Evolutionary conservation across 768 basidiomycete species (phyloP).

Genomic region (Suillus cothurnatus): DNA sequence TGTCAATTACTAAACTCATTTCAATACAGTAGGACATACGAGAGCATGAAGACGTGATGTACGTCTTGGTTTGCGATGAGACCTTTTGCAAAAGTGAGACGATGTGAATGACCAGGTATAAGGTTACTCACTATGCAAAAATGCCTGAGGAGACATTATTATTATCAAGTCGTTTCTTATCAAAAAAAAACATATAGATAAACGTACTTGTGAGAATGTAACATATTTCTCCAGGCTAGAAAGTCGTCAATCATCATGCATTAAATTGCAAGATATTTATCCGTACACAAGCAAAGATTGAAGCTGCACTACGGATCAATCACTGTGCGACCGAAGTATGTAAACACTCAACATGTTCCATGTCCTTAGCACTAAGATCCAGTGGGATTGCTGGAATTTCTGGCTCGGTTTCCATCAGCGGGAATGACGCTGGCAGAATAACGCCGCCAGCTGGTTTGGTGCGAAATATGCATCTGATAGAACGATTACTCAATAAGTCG

Average conservation of each 20-base stretch:
- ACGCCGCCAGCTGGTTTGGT: constrained; percentile 40
- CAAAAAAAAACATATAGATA: neutral
- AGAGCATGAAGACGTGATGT: constrained; percentile 29
- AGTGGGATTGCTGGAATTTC: constrained; percentile 24
- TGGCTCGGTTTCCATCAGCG: constrained; percentile 33
- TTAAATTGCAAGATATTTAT: neutral
- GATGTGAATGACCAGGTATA: neutral
- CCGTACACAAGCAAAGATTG: constrained; percentile 60
- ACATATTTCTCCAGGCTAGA: constrained; percentile 36
- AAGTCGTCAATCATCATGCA: constrained; percentile 41
- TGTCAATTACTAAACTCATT: constrained; percentile 18
- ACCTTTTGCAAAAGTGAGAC: constrained; percentile 15
- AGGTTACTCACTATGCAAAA: constrained; percentile 20
- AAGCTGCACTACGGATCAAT: constrained; percentile 37
- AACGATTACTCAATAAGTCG: neutral
- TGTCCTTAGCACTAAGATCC: constrained; percentile 44
- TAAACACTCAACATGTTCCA: constrained; percentile 43
- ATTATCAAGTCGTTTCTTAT: neutral
- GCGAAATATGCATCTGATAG: constrained; percentile 48
- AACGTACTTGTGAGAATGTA: constrained; percentile 30
- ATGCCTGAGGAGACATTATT: constrained; percentile 21
- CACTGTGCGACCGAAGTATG: too few species aligned
- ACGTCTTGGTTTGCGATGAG: constrained; percentile 24
- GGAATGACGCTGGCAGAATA: constrained; percentile 53
- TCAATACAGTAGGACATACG: constrained; percentile 15